Conservation (phyloP, 139 green algal species). For the Auxenochlorella protothecoides region DNA sequence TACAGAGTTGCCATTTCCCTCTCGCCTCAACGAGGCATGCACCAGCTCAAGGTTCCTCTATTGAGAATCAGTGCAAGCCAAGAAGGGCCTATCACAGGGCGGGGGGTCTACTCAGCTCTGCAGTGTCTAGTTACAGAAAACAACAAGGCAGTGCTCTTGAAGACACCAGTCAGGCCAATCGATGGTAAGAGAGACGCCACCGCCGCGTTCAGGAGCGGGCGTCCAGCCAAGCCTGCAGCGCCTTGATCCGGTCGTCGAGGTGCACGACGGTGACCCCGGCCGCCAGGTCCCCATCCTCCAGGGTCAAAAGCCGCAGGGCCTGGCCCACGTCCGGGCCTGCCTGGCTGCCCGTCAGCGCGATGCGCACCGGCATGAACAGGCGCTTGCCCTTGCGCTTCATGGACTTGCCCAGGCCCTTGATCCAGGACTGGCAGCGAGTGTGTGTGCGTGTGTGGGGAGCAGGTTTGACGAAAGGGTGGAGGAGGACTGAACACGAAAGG, state of each 20-base stretch:
- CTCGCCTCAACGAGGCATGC: no score
- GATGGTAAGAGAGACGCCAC: no score
- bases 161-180: no score
- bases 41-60: no score
- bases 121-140: neutral
- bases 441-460: slow-evolving; percentile 14
- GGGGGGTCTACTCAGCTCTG: slow-evolving; percentile 1
- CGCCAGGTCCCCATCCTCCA: slow-evolving; percentile 50
- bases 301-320: slow-evolving; percentile 56
- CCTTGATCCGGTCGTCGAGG: slow-evolving; percentile 51
- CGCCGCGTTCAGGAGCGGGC: neutral
- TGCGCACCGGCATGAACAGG: slow-evolving; percentile 94
- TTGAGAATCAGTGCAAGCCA: no score
- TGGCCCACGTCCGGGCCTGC: slow-evolving; percentile 80
- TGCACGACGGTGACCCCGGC: slow-evolving; percentile 36
- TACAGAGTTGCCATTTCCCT: no score
- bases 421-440: slow-evolving; percentile 33
- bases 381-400: slow-evolving; percentile 94
- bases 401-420: slow-evolving; percentile 88
- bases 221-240: slow-evolving; percentile 42
- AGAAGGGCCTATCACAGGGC: no score
- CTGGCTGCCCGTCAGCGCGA: slow-evolving; percentile 80
- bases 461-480: neutral
- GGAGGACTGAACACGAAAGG: no score
- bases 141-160: no score